phyloP scores from a whole-genome alignment of 305 asterid species.

The Andrographis paniculata region DNA sequence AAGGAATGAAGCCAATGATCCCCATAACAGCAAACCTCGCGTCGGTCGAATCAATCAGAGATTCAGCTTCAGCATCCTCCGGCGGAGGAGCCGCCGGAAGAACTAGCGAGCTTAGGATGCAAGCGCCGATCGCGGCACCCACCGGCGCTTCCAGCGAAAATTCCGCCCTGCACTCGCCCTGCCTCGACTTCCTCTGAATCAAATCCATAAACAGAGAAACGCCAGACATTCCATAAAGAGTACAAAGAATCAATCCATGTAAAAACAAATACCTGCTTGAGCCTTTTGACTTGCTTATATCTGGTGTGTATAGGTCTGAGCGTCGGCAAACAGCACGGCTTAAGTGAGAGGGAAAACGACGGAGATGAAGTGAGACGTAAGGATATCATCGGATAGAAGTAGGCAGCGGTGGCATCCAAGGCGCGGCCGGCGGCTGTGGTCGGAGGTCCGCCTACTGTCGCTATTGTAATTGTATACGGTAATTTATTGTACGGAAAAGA shows the following conservation, averaged over 20 bases:
- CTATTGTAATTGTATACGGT: too few relatives aligned
- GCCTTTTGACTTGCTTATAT: conserved; percentile 28
- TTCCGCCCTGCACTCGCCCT: conserved; percentile 72
- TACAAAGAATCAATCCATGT: neutral
- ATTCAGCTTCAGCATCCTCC: conserved; percentile 59
- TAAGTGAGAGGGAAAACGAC: conserved; percentile 1
- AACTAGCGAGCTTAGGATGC: conserved; percentile 66
- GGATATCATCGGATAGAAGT: conserved; percentile 4
- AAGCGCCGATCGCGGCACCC: conserved; percentile 80
- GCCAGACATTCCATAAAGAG: neutral
- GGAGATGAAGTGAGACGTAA: conserved; percentile 14
- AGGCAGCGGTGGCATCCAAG: conserved; percentile 1
- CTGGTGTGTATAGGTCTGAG: conserved; percentile 10
- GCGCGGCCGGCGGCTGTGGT: conserved; percentile 10
- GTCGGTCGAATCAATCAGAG: conserved; percentile 74
- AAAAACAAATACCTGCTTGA: conserved; percentile 26
- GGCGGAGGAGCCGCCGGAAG: conserved; percentile 47
- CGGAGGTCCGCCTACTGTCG: neutral
- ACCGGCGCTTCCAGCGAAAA: conserved; percentile 67
- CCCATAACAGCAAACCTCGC: conserved; percentile 96
- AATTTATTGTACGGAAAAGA: too few relatives aligned
- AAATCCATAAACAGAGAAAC: conserved; percentile 1
- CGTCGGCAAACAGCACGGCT: conserved; percentile 5
- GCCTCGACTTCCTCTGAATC: conserved; percentile 34
- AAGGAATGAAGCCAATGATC: conserved; percentile 87